Evolutionary conservation across 495 filamentous ascomycete genomes (phyloP).

Genomic region (Evernia prunastri): DNA sequence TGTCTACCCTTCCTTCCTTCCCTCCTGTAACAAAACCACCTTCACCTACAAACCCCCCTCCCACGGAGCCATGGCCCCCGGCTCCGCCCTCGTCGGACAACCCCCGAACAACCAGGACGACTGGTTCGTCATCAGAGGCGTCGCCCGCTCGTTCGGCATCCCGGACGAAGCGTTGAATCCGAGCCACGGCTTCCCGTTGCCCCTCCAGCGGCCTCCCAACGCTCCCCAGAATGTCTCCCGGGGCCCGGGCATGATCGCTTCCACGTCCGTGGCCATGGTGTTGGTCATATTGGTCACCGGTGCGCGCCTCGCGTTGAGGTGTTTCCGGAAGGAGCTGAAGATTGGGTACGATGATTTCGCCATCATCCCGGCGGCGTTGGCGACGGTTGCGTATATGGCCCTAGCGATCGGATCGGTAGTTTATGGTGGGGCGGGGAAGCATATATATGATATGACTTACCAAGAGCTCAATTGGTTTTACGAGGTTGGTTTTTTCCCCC

Average conservation of each 20-base stretch:
- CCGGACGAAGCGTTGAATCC: constrained; percentile 6
- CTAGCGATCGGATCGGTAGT: constrained; percentile 13
- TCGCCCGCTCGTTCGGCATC: background rate
- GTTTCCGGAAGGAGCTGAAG: constrained; percentile 11
- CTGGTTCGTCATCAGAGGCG: constrained; percentile 16
- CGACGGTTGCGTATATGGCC: background rate
- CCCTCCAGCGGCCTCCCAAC: constrained; percentile 3
- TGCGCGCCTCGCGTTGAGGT: constrained; percentile 12
- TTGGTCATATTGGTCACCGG: constrained; percentile 18
- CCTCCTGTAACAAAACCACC: no score
- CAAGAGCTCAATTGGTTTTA: constrained; percentile 16
- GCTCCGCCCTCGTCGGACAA: constrained; percentile 21
- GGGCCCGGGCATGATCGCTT: background rate
- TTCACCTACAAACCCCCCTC: no score
- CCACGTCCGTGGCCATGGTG: constrained; percentile 3
- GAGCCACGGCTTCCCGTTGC: constrained; percentile 10
- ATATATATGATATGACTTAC: constrained; percentile 27
- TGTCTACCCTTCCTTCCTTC: no score
- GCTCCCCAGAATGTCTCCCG: background rate
- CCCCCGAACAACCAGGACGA: constrained; percentile 21
- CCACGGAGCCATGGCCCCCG: background rate
- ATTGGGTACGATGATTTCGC: constrained; percentile 9
- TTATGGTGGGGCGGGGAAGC: constrained; percentile 23
- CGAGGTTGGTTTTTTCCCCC: constrained; percentile 3
- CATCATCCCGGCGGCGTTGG: constrained; percentile 13